Conservation (phyloP, 1,284 basidiomycete genomes). For the Coniferiporia sulphurascens region DNA sequence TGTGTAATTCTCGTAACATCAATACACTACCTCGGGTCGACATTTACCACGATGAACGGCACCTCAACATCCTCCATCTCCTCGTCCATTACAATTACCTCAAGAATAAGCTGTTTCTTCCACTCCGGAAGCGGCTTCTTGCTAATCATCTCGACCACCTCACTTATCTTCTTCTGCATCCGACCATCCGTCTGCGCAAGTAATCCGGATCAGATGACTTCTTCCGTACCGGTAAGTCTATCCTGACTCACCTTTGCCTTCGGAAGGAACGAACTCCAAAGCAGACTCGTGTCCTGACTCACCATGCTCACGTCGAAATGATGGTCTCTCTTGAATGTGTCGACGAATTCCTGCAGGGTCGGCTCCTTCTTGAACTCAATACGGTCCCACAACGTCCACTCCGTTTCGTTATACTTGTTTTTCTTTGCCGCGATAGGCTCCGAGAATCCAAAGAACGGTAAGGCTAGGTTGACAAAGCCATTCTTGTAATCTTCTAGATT, state of each 20-base stretch:
- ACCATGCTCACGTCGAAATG: slow-evolving; percentile 94
- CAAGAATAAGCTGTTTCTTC: slow-evolving; percentile 81
- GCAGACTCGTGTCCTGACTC: slow-evolving; percentile 95
- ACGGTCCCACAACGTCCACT: slow-evolving; percentile 99
- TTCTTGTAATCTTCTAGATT: slow-evolving; percentile 97
- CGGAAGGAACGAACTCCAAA: slow-evolving; percentile 91
- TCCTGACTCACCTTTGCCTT: slow-evolving; percentile 76
- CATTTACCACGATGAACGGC: slow-evolving; percentile 58
- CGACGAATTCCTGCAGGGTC: slow-evolving; percentile 81
- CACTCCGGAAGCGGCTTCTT: slow-evolving; percentile 86
- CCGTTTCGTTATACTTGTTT: slow-evolving; percentile 79
- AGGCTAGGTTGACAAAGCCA: slow-evolving; percentile 94
- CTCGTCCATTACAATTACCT: slow-evolving; percentile 92
- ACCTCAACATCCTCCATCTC: slow-evolving; percentile 87
- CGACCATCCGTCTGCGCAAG: slow-evolving; percentile 74
- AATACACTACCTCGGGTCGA: slow-evolving; percentile 13
- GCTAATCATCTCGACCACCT: slow-evolving; percentile 89
- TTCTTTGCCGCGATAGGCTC: slow-evolving; percentile 95
- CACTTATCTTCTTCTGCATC: slow-evolving; percentile 84
- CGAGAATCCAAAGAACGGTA: slow-evolving; percentile 99
- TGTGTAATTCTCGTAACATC: neutral
- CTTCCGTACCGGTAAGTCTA: neutral
- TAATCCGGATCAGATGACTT: slow-evolving; percentile 4
- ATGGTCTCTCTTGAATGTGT: slow-evolving; percentile 83
- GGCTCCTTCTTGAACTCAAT: slow-evolving; percentile 92